Conservation (phyloP, 1,284 basidiomycete species). For the Sporisorium sorghi region DNA sequence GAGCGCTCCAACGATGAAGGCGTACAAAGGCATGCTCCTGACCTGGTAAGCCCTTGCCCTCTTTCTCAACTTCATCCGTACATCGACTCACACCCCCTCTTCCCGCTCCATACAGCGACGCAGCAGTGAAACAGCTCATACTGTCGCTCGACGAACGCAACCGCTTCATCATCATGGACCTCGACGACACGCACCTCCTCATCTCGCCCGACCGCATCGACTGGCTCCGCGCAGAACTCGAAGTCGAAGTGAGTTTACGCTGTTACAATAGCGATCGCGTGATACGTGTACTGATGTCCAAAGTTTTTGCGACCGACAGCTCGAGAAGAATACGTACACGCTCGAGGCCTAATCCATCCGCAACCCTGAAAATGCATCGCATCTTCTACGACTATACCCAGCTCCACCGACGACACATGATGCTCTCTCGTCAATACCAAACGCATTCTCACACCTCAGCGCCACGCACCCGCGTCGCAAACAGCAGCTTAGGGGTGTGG, state of each 20-base stretch:
- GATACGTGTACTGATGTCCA: too few relatives aligned
- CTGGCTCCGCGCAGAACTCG: constrained; percentile 78
- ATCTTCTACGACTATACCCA: not conserved
- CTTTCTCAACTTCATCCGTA: not conserved
- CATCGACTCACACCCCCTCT: not conserved
- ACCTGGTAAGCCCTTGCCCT: constrained; percentile 75
- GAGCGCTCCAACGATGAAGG: constrained; percentile 72
- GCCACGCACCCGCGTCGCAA: too few relatives aligned
- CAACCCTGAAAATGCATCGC: not conserved
- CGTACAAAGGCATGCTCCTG: constrained; percentile 79
- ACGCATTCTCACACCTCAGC: not conserved
- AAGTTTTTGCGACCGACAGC: constrained; percentile 38
- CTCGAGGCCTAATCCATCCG: constrained; percentile 41
- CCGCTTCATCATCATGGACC: constrained; percentile 83
- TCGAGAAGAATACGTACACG: constrained; percentile 66
- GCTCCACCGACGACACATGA: not conserved
- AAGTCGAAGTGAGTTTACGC: constrained; percentile 80
- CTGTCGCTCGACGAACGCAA: constrained; percentile 79
- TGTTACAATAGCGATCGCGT: too few relatives aligned
- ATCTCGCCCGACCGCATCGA: constrained; percentile 84
- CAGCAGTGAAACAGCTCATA: constrained; percentile 89
- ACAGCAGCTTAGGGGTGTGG: not conserved
- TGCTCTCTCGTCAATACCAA: not conserved
- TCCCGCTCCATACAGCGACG: constrained; percentile 74
- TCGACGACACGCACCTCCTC: constrained; percentile 85